Evolutionary conservation across 2,329 filamentous ascomycete genomes (phyloP), one percentile per base, ranked within the genome.

Genomic region (Chaetomium sp.): DNA sequence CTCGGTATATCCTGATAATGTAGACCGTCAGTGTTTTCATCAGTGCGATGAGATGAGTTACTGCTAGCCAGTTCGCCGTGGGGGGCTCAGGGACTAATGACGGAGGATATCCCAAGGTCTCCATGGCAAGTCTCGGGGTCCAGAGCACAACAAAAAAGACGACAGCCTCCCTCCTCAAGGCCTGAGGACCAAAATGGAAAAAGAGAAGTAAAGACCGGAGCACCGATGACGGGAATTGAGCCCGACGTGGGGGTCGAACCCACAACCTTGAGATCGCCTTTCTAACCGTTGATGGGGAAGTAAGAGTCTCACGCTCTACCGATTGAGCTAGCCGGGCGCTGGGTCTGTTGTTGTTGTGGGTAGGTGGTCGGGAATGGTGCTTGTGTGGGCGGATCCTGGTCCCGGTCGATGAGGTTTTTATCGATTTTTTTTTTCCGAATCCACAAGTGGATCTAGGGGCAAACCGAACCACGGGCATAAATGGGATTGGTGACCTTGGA

Each of bases 301-400:
- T 84, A 84, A 85, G 86, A 88, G 86, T 88, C 86, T 87, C 82
- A 88, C 85, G 86, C 85, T 89, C 86, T 89, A 88, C 84, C 83
- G 83, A 87, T 86, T 87, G 84, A 87, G 84, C 84, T 87, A 87
- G 81, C 82, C 81, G 79, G 82, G 82, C 81, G 57, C 57, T 60
- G 42, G 38, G 35, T 45, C 57, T 33, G 29, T 51, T 64, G 57
- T 60, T 64, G 57, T 47, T 47, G 45, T 3, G 45, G 45, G n/a
- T 47, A 9, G 1, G n/a, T 47, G n/a, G 45, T 47, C 45, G n/a
- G 45, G 45, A 8, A 12, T 8, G n/a, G 2, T 10, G n/a, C 6
- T 50, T 50, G 12, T 59, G 42, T 23, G 29, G 16, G 19, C 6
- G 16, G 21, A 31, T 45, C 33, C n/a, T 12, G 16, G 25, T 31